Evolutionary conservation across 2,329 filamentous ascomycete genomes (phyloP), one percentile per base, ranked within the genome.

Genomic region (Orbilia javanica): DNA sequence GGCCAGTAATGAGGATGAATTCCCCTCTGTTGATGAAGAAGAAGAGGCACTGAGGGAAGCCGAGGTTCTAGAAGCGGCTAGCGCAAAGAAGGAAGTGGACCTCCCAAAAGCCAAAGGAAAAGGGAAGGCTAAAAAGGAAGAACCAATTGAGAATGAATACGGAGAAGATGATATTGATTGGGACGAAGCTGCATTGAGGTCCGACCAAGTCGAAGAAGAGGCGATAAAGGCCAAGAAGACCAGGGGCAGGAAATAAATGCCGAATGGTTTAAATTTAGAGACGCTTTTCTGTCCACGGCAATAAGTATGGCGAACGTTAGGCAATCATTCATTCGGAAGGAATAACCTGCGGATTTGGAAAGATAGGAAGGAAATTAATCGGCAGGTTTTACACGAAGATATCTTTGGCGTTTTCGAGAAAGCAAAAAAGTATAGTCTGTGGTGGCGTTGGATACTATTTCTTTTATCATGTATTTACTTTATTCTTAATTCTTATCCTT

Each of bases 131-230:
- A 80, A 81, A 8, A 80, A 82, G n/a, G 70, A 80, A 18, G 31
- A 62, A 15, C 65, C 81, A 39, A 75, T 52, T 44, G 82, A 82
- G 22, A 83, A 83, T 63, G 84, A 85, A 34, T 85, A 85, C 79
- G 84, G 85, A 36, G 83, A 84, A 48, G 85, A 86, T 77, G 82
- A 82, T 39, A 79, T 84, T 18, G 85, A 86, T 52, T 79, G 75
- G 75, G 75, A 73, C 50, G 75, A 73, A 25, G 75, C 75, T 34
- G 75, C 60, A 11, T 57, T 74, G 64, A 73, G 70, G 50, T 73
- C 70, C 25, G 75, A 79, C 29, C 68, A 79, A 36, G 39, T 79
- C 20, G 75, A 79, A 36, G 83, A 83, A 50, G 82, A 82, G 57
- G 62, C 62, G 8, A 62, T 48, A 31, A 20, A 67, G 44, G 62